A percentile compares a stretch with the other conserved stretches of the same genome.
phyloP scores from a whole-genome alignment of 352 stramenopile genomes.

The Globisporangium carolinianum region DNA sequence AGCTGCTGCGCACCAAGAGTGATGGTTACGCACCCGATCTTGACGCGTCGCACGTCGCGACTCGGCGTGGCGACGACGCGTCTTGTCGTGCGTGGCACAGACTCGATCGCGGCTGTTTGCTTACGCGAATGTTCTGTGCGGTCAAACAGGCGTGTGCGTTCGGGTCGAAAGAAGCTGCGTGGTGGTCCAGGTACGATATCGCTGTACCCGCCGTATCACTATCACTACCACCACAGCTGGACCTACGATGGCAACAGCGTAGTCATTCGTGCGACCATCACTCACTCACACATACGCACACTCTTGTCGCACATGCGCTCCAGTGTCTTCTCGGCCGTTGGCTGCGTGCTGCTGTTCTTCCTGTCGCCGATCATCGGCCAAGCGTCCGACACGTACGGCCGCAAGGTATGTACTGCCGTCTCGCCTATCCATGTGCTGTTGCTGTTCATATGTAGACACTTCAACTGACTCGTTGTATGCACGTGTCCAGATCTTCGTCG shows the following conservation, averaged over 20 bases:
- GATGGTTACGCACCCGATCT: neutral
- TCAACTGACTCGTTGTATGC: neutral
- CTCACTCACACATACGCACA: neutral
- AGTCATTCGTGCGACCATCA: neutral
- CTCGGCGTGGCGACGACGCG: no score
- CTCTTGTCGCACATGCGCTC: neutral
- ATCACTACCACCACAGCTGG: no score
- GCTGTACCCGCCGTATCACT: neutral
- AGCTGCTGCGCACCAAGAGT: neutral
- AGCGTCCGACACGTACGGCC: conserved; percentile 64
- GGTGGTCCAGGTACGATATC: conserved; percentile 48
- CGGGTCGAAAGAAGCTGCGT: conserved; percentile 61
- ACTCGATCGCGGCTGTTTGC: no score
- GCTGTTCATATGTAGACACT: neutral
- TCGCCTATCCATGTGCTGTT: neutral
- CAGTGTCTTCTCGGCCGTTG: conserved; percentile 61
- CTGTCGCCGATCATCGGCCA: conserved; percentile 65
- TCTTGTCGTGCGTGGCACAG: no score
- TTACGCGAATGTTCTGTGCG: no score
- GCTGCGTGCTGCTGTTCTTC: conserved; percentile 54
- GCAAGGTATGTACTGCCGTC: conserved; percentile 37
- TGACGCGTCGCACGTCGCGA: neutral
- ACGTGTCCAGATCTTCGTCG: conserved; percentile 45
- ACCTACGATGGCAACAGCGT: no score
- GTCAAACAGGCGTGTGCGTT: conserved; percentile 35